These are phyloP conservation scores for Eimeria mitis DNA, from an alignment of 169 alveolate genomes.

Conservation along the genomic window DNA sequence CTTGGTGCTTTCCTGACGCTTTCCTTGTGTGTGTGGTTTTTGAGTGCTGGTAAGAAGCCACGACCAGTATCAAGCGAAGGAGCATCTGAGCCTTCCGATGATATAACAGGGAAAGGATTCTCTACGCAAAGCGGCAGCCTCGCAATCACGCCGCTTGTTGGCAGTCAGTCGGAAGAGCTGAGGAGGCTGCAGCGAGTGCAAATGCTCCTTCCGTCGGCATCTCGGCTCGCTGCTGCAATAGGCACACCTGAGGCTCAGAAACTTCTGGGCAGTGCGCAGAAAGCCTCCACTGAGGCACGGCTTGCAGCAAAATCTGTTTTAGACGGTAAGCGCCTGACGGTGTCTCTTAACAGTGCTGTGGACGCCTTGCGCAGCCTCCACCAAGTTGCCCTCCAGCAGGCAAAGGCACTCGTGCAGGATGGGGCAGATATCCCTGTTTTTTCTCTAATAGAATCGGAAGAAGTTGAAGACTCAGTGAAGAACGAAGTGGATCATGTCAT, in stretches of 20 bases:
- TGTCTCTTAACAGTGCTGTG: background rate
- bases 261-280: background rate
- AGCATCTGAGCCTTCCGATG: background rate
- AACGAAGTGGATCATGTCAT: background rate
- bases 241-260: constrained; percentile 14
- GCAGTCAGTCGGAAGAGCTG: background rate
- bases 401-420: background rate
- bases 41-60: background rate
- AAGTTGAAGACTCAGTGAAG: background rate
- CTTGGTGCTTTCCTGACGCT: background rate
- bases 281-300: background rate
- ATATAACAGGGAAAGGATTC: background rate
- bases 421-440: constrained; percentile 9
- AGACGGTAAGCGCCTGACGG: background rate
- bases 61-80: background rate
- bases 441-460: background rate
- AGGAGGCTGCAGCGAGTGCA: constrained; percentile 2
- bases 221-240: constrained; percentile 32
- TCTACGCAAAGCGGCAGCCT: background rate
- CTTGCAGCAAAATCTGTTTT: background rate
- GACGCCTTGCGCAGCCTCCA: constrained; percentile 17
- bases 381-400: constrained; percentile 1
- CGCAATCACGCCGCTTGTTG: background rate
- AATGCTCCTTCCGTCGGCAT: constrained; percentile 12
- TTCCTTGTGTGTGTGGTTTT: background rate